These are phyloP conservation scores for Tolypocladium tropicale DNA, from an alignment of 2,329 filamentous ascomycete genomes.

Conservation along the genomic window DNA sequence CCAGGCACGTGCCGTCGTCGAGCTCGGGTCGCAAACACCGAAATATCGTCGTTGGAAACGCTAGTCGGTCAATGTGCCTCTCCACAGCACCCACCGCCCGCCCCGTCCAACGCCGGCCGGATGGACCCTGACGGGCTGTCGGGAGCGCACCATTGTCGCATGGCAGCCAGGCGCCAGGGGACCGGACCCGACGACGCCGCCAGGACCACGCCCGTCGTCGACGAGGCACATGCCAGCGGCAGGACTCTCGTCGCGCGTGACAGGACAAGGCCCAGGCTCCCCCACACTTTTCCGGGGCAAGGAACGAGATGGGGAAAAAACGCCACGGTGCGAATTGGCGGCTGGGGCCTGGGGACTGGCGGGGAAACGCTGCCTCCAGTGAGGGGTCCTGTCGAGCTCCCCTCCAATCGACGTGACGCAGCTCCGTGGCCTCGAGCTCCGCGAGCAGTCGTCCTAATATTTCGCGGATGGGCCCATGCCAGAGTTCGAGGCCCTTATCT, in stretches of 20 bases:
- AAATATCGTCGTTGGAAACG: constrained; percentile 1
- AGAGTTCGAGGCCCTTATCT: background rate
- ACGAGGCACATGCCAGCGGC: background rate
- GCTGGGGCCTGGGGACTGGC: background rate
- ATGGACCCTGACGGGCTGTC: background rate
- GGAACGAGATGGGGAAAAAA: background rate
- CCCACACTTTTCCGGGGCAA: background rate
- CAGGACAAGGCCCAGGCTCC: background rate
- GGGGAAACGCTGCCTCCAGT: background rate
- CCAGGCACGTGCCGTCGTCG: background rate
- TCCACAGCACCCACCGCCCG: background rate
- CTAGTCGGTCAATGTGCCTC: background rate
- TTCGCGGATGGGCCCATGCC: background rate
- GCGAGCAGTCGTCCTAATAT: background rate
- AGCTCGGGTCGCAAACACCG: constrained; percentile 3
- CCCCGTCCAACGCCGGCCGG: background rate
- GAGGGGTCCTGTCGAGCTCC: background rate
- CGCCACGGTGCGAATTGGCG: background rate
- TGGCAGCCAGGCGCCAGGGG: background rate
- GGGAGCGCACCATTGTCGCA: background rate
- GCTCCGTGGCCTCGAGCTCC: background rate
- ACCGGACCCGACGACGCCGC: background rate
- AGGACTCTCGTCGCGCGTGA: background rate
- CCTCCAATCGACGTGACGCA: background rate
- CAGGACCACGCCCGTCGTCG: too few species aligned